A percentile compares a stretch with the other conserved stretches of the same genome.
Conservation (phyloP, 192 early-diverging fungal genomes). For the Dissophora globulifera region DNA sequence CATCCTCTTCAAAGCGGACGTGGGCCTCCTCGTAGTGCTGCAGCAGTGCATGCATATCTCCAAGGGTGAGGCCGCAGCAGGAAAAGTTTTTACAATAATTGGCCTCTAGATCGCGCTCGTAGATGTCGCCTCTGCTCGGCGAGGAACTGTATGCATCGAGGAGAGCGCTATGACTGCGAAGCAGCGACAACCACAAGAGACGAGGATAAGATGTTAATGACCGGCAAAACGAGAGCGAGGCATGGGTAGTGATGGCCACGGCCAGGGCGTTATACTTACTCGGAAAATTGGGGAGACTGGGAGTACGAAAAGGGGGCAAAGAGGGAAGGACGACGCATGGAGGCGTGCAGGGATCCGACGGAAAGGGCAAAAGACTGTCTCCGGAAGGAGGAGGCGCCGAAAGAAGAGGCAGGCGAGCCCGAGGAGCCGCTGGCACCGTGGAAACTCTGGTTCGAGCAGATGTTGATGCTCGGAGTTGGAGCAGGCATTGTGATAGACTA, state of each 20-base stretch:
- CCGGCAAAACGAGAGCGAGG: no score
- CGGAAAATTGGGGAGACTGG: conserved; percentile 43
- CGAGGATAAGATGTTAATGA: no score
- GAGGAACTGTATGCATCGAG: conserved; percentile 38
- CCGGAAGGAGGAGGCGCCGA: conserved; percentile 12
- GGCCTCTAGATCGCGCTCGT: conserved; percentile 81
- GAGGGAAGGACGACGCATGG: conserved; percentile 46
- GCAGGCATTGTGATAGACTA: no score
- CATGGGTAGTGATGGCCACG: no score
- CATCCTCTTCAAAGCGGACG: conserved; percentile 83
- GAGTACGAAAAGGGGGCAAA: conserved; percentile 37
- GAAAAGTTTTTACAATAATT: conserved; percentile 95
- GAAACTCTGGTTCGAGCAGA: conserved; percentile 14
- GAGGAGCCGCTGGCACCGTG: no score
- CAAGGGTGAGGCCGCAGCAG: conserved; percentile 91
- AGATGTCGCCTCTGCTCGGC: conserved; percentile 35
- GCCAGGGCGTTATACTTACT: conserved; percentile 15
- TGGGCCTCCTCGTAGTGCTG: conserved; percentile 98
- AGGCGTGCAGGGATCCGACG: conserved; percentile 34
- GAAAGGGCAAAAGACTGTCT: conserved; percentile 24
- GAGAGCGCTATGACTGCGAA: conserved; percentile 9
- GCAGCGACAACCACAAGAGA: no score
- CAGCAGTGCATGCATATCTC: conserved; percentile 92
- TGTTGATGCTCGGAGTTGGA: conserved; percentile 39
- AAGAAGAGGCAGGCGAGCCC: conserved; percentile 21